A percentile compares a stretch with the other conserved stretches of the same genome.
Conservation (phyloP, 2,329 filamentous ascomycete species). For the Blumeria graminis region DNA sequence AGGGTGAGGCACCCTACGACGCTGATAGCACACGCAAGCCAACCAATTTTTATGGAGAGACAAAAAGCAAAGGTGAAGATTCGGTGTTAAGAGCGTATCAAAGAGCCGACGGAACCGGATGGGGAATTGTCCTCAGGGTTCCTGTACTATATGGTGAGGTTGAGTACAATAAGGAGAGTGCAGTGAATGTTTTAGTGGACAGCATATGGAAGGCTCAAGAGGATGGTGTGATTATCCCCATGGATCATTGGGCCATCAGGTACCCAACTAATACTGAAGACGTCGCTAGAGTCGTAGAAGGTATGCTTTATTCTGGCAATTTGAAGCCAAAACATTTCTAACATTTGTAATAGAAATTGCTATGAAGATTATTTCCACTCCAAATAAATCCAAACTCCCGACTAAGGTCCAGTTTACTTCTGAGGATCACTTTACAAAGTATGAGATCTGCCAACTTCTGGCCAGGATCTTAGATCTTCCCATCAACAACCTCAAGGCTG, state of each 20-base stretch:
- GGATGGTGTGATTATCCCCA: slow-evolving; percentile 34
- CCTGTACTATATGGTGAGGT: slow-evolving; percentile 68
- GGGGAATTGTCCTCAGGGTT: slow-evolving; percentile 50
- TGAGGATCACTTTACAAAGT: slow-evolving; percentile 72
- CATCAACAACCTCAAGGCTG: slow-evolving; percentile 40
- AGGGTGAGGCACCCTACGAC: slow-evolving; percentile 68
- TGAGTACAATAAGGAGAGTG: slow-evolving; percentile 47
- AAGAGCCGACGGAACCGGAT: slow-evolving; percentile 23
- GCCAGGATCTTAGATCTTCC: slow-evolving; percentile 58
- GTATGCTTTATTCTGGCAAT: slow-evolving; percentile 19
- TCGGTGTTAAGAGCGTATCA: slow-evolving; percentile 41
- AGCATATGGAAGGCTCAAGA: slow-evolving; percentile 50
- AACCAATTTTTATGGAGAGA: slow-evolving; percentile 57
- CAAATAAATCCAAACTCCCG: slow-evolving; percentile 31
- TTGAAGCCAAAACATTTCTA: background rate
- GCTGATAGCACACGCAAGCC: slow-evolving; percentile 36
- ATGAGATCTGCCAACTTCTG: slow-evolving; percentile 60
- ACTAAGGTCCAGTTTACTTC: slow-evolving; percentile 62
- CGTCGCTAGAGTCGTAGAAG: slow-evolving; percentile 51
- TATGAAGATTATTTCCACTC: slow-evolving; percentile 34
- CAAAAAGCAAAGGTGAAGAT: slow-evolving; percentile 45
- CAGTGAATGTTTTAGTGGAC: slow-evolving; percentile 62
- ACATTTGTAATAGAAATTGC: slow-evolving; percentile 32
- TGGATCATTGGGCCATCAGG: slow-evolving; percentile 68
- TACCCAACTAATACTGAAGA: slow-evolving; percentile 83